phyloP scores from a whole-genome alignment of 2,329 filamentous ascomycete genomes.

The Endocalyx cinctus region DNA sequence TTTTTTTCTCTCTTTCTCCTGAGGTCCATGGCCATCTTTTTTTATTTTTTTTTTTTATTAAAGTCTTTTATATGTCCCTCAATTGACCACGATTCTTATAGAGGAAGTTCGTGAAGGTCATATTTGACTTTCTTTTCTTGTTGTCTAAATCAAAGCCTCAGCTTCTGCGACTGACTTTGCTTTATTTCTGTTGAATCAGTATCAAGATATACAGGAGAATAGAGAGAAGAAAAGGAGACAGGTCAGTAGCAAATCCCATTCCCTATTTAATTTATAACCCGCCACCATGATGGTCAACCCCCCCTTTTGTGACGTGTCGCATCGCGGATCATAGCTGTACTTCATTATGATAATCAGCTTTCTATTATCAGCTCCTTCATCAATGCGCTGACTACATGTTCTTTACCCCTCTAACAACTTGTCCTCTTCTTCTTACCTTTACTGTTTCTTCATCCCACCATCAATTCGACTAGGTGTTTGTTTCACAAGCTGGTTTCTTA shows the following conservation, averaged over 20 bases:
- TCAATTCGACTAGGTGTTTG: background rate
- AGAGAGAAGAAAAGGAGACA: constrained; percentile 14
- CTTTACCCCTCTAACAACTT: constrained; percentile 4
- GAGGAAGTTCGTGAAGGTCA: too few relatives aligned
- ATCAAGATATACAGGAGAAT: constrained; percentile 7
- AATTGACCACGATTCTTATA: too few relatives aligned
- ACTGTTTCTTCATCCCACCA: background rate
- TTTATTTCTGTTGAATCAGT: too few relatives aligned
- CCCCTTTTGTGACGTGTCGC: constrained; percentile 28
- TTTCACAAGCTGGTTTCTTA: background rate
- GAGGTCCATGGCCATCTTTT: too few relatives aligned
- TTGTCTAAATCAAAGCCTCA: constrained; percentile 8
- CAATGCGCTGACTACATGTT: constrained; percentile 9
- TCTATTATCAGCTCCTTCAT: too few relatives aligned
- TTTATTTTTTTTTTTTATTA: too few relatives aligned
- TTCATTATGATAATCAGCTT: constrained; percentile 12
- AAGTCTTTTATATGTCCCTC: too few relatives aligned
- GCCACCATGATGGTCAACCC: constrained; percentile 16
- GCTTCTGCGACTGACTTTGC: too few relatives aligned
- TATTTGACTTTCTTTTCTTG: constrained; percentile 3
- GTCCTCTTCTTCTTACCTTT: constrained; percentile 1
- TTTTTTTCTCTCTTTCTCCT: too few relatives aligned
- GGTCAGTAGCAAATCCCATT: constrained; percentile 19
- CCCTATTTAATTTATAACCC: constrained; percentile 14
- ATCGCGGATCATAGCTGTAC: constrained; percentile 18